phyloP scores from a whole-genome alignment of 768 basidiomycete species.

The Tulasnella sp. region DNA sequence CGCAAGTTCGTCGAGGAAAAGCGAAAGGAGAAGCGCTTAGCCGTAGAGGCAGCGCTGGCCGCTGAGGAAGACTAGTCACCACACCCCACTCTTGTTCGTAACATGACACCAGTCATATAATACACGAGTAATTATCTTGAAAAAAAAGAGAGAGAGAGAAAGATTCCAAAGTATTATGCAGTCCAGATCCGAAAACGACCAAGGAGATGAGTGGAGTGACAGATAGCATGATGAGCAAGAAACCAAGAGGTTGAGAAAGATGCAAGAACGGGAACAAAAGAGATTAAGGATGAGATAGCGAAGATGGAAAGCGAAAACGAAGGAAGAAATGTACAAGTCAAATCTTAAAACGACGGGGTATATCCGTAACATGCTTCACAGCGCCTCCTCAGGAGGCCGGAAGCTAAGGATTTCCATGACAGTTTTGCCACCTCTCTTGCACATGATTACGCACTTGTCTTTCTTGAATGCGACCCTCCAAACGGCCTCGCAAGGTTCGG shows the following conservation, averaged over 20 bases:
- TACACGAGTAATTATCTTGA: constrained; percentile 1
- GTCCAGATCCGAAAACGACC: background rate
- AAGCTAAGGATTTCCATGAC: constrained; percentile 86
- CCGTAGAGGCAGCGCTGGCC: background rate
- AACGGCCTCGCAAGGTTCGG: constrained; percentile 70
- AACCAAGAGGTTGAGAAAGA: background rate
- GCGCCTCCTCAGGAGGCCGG: constrained; percentile 30
- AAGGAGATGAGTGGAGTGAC: constrained; percentile 9
- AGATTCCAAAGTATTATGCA: constrained; percentile 9
- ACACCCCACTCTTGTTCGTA: background rate
- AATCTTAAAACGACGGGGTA: background rate
- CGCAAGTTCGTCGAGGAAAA: background rate
- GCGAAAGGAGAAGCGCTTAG: background rate
- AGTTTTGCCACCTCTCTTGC: constrained; percentile 74
- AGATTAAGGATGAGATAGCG: background rate
- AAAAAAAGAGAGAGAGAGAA: background rate
- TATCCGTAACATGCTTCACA: constrained; percentile 6
- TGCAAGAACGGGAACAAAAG: background rate
- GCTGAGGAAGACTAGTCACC: background rate
- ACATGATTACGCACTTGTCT: constrained; percentile 74
- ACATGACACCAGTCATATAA: background rate
- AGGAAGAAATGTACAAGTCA: constrained; percentile 8
- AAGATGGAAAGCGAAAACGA: background rate
- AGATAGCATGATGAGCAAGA: background rate
- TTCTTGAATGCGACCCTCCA: constrained; percentile 80